Conservation (phyloP, 225 moss, liverwort and hornwort genomes). For the Pseudisothecium myosuroides region DNA sequence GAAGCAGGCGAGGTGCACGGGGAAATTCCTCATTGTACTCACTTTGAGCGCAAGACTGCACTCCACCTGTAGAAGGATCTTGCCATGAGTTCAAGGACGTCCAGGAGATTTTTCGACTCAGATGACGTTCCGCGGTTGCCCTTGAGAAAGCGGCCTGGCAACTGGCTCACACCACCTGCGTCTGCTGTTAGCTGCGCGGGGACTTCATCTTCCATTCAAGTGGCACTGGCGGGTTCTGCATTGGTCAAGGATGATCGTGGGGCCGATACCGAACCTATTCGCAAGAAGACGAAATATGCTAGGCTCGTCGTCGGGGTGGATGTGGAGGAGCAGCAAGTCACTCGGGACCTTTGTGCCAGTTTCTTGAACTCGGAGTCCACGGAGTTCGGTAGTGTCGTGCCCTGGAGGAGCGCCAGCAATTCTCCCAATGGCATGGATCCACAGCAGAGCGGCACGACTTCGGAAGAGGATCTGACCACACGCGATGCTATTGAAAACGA, state of each 20-base stretch:
- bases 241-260: neutral
- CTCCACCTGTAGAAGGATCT: neutral
- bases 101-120: neutral
- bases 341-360: constrained; percentile 19
- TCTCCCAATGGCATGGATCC: neutral
- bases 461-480: constrained; percentile 18
- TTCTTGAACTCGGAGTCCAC: neutral
- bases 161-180: neutral
- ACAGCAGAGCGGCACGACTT: constrained; percentile 24
- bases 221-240: neutral
- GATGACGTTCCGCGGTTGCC: neutral
- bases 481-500: neutral
- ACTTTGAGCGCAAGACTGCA: neutral
- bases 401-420: constrained; percentile 2
- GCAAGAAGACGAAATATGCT: constrained; percentile 7
- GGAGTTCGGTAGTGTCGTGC: neutral
- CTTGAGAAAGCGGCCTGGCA: constrained; percentile 9
- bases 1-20: neutral
- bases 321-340: constrained; percentile 4
- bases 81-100: constrained; percentile 16
- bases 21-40: neutral
- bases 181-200: neutral
- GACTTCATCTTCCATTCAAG: neutral
- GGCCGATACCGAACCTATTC: neutral
- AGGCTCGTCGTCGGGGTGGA: neutral